phyloP scores from a whole-genome alignment of 228 moss, liverwort and hornwort genomes.

The Sphagnum magellanicum region DNA sequence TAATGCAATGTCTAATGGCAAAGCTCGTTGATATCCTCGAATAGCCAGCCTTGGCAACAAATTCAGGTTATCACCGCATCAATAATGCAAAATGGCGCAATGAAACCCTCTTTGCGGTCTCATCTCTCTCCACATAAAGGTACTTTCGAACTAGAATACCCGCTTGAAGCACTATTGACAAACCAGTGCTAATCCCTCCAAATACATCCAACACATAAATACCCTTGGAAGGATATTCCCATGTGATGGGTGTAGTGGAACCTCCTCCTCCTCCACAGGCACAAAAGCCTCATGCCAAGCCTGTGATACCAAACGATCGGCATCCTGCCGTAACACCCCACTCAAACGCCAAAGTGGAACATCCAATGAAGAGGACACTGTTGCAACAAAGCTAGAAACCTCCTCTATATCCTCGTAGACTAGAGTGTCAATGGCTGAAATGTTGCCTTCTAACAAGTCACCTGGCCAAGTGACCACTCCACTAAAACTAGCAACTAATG shows the following conservation, averaged over 20 bases:
- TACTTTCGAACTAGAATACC: not conserved
- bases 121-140: constrained; percentile 1
- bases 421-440: no score
- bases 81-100: not conserved
- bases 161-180: not conserved
- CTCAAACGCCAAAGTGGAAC: no score
- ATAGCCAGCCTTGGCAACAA: not conserved
- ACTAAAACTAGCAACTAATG: no score
- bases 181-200: constrained; percentile 1
- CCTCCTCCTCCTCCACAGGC: not conserved
- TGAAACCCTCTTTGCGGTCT: not conserved
- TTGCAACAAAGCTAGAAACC: no score
- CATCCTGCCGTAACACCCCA: not conserved
- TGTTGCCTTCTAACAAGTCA: no score
- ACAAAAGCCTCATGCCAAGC: not conserved
- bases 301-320: not conserved
- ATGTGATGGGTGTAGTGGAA: not conserved
- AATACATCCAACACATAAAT: constrained; percentile 3
- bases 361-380: no score
- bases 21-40: not conserved
- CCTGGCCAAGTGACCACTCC: no score
- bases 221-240: not conserved
- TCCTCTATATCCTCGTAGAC: no score
- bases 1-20: not conserved
- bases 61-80: not conserved